Percentiles rank a stretch among this genome's conserved stretches.
Evolutionary conservation across 768 basidiomycete species (phyloP).

Genomic region (Pleurotus giganteus): DNA sequence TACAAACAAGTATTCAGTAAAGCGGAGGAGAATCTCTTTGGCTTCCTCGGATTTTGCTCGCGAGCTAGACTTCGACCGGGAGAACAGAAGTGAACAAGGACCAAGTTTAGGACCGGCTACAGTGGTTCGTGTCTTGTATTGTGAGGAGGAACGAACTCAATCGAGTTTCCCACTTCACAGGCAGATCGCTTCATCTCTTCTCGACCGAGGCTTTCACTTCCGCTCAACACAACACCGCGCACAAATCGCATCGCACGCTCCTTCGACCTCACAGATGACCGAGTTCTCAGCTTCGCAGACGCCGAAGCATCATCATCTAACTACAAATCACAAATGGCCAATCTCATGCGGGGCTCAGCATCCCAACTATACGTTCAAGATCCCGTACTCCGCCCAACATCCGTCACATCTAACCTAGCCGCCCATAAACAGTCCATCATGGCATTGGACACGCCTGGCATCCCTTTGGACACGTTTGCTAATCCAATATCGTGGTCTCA

Average conservation of each 20-base stretch:
- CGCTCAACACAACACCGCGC: slow-evolving; percentile 62
- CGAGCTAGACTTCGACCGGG: slow-evolving; percentile 23
- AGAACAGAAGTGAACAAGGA: slow-evolving; percentile 8
- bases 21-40: slow-evolving; percentile 40
- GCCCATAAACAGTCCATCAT: slow-evolving; percentile 52
- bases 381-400: slow-evolving; percentile 31
- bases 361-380: slow-evolving; percentile 45
- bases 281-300: slow-evolving; percentile 52
- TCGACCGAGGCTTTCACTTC: slow-evolving; percentile 47
- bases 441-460: slow-evolving; percentile 64
- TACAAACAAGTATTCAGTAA: slow-evolving; percentile 38
- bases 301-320: slow-evolving; percentile 22
- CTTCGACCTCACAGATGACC: slow-evolving; percentile 58
- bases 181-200: slow-evolving; percentile 61
- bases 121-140: not conserved
- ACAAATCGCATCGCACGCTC: slow-evolving; percentile 64
- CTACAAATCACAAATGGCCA: slow-evolving; percentile 39
- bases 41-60: slow-evolving; percentile 34
- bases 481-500: slow-evolving; percentile 63
- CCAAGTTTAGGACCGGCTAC: slow-evolving; percentile 1
- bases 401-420: slow-evolving; percentile 58
- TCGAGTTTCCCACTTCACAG: slow-evolving; percentile 25
- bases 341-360: slow-evolving; percentile 50
- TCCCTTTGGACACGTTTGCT: slow-evolving; percentile 50
- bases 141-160: not conserved